These are phyloP conservation scores for Neckera pumila DNA, from an alignment of 225 moss, liverwort and hornwort species.

Conservation along the genomic window DNA sequence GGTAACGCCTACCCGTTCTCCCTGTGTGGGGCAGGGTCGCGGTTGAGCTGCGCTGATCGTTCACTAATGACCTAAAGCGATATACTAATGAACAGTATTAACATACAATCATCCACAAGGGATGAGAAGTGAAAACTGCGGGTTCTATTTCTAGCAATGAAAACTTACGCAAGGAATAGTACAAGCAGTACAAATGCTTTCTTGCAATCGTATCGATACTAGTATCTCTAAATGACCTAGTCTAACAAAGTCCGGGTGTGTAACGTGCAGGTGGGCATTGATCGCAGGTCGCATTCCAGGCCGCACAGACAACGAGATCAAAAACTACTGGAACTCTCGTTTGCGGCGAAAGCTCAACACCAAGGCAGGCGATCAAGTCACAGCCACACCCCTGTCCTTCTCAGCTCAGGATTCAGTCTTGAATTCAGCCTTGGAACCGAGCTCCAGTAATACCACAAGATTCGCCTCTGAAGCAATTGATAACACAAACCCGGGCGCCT, in stretches of 20 bases:
- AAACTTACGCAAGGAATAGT: background rate
- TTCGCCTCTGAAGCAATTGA: background rate
- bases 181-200: no score
- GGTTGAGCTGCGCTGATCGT: background rate
- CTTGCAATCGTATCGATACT: background rate
- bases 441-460: background rate
- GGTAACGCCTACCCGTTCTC: no score
- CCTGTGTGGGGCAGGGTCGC: no score
- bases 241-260: background rate
- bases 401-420: background rate
- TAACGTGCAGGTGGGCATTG: slow-evolving; percentile 29
- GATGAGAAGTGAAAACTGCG: no score
- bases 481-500: background rate
- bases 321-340: slow-evolving; percentile 46
- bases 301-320: slow-evolving; percentile 46
- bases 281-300: slow-evolving; percentile 51
- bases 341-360: slow-evolving; percentile 14
- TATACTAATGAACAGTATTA: no score
- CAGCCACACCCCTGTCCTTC: background rate
- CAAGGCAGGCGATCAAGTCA: background rate
- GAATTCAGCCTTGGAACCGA: background rate
- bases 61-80: background rate
- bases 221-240: background rate
- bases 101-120: background rate
- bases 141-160: background rate